These are phyloP conservation scores for Kodamaea leandrae DNA, from an alignment of 805 yeast species.

Conservation along the genomic window DNA sequence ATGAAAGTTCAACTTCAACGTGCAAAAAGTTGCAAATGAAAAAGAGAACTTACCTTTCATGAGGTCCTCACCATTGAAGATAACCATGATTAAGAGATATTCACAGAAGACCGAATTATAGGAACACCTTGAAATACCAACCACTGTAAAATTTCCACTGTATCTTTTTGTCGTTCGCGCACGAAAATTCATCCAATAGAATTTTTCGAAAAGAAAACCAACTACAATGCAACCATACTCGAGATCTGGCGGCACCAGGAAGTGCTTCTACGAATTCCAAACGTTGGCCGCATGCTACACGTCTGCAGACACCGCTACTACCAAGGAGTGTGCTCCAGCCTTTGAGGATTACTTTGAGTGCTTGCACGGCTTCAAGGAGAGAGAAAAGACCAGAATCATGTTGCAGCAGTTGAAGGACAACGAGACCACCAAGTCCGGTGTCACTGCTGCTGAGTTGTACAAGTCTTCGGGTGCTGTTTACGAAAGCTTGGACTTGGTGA, in stretches of 20 bases:
- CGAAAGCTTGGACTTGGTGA: constrained; percentile 43
- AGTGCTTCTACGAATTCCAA: constrained; percentile 48
- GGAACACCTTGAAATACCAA: too few species aligned
- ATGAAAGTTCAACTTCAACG: too few species aligned
- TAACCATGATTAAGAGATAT: background rate
- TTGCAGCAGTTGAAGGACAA: constrained; percentile 46
- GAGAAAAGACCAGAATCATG: constrained; percentile 45
- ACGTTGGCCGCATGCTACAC: constrained; percentile 44
- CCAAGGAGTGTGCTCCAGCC: constrained; percentile 42
- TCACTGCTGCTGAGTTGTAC: constrained; percentile 43
- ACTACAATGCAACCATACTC: constrained; percentile 46
- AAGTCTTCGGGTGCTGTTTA: constrained; percentile 40
- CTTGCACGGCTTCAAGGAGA: constrained; percentile 46
- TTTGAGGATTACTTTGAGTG: constrained; percentile 48
- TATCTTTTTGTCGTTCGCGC: constrained; percentile 7
- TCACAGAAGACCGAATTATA: background rate
- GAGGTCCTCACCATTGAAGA: too few species aligned
- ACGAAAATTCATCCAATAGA: constrained; percentile 8
- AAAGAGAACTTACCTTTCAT: too few species aligned
- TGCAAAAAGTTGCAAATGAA: too few species aligned
- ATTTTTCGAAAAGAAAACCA: constrained; percentile 6
- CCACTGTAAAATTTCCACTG: background rate
- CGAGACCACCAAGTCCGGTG: constrained; percentile 39
- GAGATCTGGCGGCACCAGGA: constrained; percentile 47
- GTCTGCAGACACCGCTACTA: constrained; percentile 41